These are phyloP conservation scores for Solanum megistacrolobum DNA, from an alignment of 257 asterid species.

Conservation along the genomic window DNA sequence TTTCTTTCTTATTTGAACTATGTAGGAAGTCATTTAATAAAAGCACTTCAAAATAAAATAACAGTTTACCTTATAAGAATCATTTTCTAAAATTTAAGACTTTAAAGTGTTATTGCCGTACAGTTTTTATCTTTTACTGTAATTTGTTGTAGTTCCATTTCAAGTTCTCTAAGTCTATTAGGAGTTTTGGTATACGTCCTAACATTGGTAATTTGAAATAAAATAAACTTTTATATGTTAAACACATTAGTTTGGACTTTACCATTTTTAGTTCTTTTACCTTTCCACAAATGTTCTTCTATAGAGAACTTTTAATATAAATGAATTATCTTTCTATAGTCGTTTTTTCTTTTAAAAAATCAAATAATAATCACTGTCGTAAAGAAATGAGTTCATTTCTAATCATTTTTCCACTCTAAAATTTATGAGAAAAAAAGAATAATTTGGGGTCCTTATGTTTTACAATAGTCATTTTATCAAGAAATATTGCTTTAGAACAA, in stretches of 20 bases:
- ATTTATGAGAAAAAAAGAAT: too few species aligned
- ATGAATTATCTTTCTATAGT: too few species aligned
- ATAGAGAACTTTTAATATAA: neutral
- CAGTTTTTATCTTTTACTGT: neutral
- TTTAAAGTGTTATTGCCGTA: neutral
- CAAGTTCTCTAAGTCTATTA: neutral
- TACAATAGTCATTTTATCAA: neutral
- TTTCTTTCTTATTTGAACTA: neutral
- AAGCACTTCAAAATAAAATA: neutral
- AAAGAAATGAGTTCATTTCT: neutral
- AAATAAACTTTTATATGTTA: neutral
- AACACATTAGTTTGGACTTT: neutral
- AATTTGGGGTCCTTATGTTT: neutral
- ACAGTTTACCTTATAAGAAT: neutral
- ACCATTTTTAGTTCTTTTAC: neutral
- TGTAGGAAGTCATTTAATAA: neutral
- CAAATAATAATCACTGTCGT: too few species aligned
- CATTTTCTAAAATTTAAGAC: too few species aligned
- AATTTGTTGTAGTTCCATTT: neutral
- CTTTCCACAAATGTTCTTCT: neutral
- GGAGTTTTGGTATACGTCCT: neutral
- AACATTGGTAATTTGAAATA: neutral
- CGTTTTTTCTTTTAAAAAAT: neutral
- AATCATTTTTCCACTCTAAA: neutral
- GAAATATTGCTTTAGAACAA: neutral